phyloP scores from a whole-genome alignment of 2,329 filamentous ascomycete genomes.

The Pyricularia grisea region DNA sequence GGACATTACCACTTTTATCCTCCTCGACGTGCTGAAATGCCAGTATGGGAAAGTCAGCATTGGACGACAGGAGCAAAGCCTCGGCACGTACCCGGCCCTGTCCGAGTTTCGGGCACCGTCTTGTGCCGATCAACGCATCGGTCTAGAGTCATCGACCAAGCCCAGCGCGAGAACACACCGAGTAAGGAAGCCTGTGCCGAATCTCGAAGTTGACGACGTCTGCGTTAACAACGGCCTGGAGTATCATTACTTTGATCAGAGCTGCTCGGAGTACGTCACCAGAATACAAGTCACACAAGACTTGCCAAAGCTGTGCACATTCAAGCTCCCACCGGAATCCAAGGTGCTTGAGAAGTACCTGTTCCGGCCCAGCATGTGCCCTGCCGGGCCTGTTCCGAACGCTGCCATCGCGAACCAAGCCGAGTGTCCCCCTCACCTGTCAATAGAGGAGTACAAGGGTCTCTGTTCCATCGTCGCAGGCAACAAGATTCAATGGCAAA shows the following conservation, averaged over 20 bases:
- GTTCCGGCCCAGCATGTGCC: background rate
- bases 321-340: background rate
- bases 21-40: conserved; percentile 25
- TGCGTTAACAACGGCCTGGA: conserved; percentile 35
- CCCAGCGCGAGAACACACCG: conserved; percentile 26
- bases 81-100: background rate
- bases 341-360: background rate
- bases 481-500: conserved; percentile 40
- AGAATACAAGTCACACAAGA: background rate
- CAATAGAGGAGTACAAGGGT: conserved; percentile 43
- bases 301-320: background rate
- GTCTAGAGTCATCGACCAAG: conserved; percentile 25
- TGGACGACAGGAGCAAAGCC: no score
- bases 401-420: conserved; percentile 38
- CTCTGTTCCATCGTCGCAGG: conserved; percentile 39
- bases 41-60: conserved; percentile 6
- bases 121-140: conserved; percentile 11
- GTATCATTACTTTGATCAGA: conserved; percentile 27
- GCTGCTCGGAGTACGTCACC: background rate
- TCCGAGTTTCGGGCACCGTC: background rate
- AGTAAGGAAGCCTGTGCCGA: conserved; percentile 12
- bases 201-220: conserved; percentile 22
- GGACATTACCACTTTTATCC: conserved; percentile 32
- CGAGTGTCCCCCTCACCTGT: conserved; percentile 35
- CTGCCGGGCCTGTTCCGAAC: conserved; percentile 28